Conservation (phyloP, 345 rosid species). For the Populus tremula region DNA sequence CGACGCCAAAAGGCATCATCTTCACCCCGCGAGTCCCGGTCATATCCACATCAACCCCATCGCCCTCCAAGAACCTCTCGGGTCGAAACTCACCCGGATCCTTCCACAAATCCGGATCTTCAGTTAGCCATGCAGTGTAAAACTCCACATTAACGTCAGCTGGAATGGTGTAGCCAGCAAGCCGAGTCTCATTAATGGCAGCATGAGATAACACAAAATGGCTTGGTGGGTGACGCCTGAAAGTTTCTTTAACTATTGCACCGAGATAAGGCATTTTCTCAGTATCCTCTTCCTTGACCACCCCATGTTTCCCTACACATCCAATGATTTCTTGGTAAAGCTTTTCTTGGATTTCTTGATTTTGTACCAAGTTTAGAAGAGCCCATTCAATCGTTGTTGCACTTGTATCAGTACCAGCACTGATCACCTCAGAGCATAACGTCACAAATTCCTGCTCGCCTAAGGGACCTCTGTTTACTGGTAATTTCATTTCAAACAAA, state of each 20-base stretch:
- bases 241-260: conserved; percentile 77
- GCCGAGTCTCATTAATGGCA: conserved; percentile 54
- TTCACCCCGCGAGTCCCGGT: conserved; percentile 77
- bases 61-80: conserved; percentile 78
- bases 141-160: conserved; percentile 66
- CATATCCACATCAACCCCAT: conserved; percentile 70
- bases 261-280: conserved; percentile 65
- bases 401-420: conserved; percentile 95
- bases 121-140: conserved; percentile 92
- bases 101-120: conserved; percentile 73
- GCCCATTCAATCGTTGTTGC: conserved; percentile 93
- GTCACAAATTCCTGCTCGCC: conserved; percentile 81
- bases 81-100: conserved; percentile 72
- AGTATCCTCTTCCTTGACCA: conserved; percentile 63
- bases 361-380: conserved; percentile 54
- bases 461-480: conserved; percentile 38
- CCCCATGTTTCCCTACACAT: conserved; percentile 49
- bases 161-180: conserved; percentile 76
- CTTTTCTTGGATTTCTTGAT: conserved; percentile 67
- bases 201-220: conserved; percentile 88
- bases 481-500: conserved; percentile 45
- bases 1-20: conserved; percentile 92
- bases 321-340: conserved; percentile 60
- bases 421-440: conserved; percentile 73
- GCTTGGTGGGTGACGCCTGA: conserved; percentile 93